Base-by-base conservation (phyloP, 441 rosid genomes). In the Populus hybrid region DNA sequence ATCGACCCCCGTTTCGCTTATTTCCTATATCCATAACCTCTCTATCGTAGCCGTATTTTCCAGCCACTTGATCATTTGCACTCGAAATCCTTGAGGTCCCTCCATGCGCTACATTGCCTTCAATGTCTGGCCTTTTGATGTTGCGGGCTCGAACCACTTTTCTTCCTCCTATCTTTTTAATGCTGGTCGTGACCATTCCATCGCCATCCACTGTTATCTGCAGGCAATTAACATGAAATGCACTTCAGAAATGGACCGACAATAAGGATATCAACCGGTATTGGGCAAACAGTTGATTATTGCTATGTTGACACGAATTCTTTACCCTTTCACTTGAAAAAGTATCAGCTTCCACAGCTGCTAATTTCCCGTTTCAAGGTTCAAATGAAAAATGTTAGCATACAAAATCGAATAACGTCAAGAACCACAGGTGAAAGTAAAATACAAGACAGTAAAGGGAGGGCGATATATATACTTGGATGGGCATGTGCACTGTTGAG, bases 401-500 rank as follows among this genome's bases (percentile, higher is more conserved):
- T 26, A 26, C 28, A 18, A 16, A 54, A 54, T 54, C 61, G 7
- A 54, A 11, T 3, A 42, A 42, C 50, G 4, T 42, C 50, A 54
- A 6, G 7, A 16, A 18, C n/a, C 61, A 1, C n/a, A 54, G 61
- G 18, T 54, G 21, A 54, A 4, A 54, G 57, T 50, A 54, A 16
- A 1, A 16, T 8, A 18, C 26, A 73, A 64, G n/a, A 21, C 18
- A 73, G 36, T 8, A 21, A 54, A 72, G 18, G 34, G 10, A 18
- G 18, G 21, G 61, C 61, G 42, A 10, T 6, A 3, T 77, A 10
- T 6, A 3, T 77, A 86, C 88, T 85, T 84, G 75, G 72, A 35
- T 9, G 65, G 23, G 74, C 73, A 57, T 64, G 23, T 57, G 78
- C 73, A 34, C 11, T 57, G 65, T 77, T 38, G 59, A 72, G 26